These are phyloP conservation scores for Clavariopsis aquatica DNA, from an alignment of 495 filamentous ascomycete genomes.

Conservation along the genomic window DNA sequence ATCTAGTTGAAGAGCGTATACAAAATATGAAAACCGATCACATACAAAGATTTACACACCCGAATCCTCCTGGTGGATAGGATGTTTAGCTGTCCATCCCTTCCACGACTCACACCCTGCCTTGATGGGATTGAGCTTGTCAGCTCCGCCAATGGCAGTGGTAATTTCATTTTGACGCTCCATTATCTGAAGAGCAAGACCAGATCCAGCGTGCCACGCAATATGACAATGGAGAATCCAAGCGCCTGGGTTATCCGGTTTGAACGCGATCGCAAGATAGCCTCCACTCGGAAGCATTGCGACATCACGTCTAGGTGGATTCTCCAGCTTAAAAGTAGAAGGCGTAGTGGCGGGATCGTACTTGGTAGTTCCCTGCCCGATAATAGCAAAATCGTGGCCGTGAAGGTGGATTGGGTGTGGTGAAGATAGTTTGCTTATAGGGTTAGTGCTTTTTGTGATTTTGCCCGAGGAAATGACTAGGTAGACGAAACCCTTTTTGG, in stretches of 20 bases:
- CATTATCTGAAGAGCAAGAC: slow-evolving; percentile 32
- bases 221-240: slow-evolving; percentile 45
- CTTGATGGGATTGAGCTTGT: not conserved
- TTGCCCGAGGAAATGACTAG: slow-evolving; percentile 30
- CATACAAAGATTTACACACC: slow-evolving; percentile 21
- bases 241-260: slow-evolving; percentile 41
- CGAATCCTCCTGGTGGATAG: slow-evolving; percentile 28
- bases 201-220: slow-evolving; percentile 41
- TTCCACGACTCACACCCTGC: slow-evolving; percentile 25
- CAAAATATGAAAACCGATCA: not conserved
- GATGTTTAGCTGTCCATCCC: slow-evolving; percentile 1
- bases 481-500: slow-evolving; percentile 29
- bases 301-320: slow-evolving; percentile 41
- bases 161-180: slow-evolving; percentile 33
- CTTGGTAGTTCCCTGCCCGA: slow-evolving; percentile 20
- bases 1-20: not conserved
- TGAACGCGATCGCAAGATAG: slow-evolving; percentile 42
- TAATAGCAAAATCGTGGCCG: slow-evolving; percentile 44
- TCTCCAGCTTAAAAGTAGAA: slow-evolving; percentile 31
- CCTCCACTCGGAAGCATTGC: slow-evolving; percentile 39
- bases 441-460: not conserved
- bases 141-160: slow-evolving; percentile 11
- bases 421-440: slow-evolving; percentile 1
- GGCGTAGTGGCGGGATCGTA: slow-evolving; percentile 23
- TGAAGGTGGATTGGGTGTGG: slow-evolving; percentile 41